Conservation (phyloP, 129 eudicot genomes). For the Chrysanthemum seticuspe region DNA sequence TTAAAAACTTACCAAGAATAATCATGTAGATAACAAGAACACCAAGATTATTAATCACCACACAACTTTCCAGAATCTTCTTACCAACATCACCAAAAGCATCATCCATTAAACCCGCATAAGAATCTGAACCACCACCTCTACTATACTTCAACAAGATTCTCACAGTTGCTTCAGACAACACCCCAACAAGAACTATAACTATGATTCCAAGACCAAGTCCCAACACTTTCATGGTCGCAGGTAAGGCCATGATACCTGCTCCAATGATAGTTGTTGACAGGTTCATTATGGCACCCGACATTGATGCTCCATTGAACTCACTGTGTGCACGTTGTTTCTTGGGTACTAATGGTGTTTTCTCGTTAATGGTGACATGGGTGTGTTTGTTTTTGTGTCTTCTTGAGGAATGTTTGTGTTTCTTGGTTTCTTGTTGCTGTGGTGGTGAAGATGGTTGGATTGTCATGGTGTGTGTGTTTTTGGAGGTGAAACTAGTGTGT, state of each 20-base stretch:
- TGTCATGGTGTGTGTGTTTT: constrained; percentile 33
- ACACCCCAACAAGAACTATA: constrained; percentile 53
- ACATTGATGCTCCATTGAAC: constrained; percentile 64
- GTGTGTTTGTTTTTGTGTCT: constrained; percentile 41
- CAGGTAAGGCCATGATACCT: constrained; percentile 91
- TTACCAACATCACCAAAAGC: constrained; percentile 69
- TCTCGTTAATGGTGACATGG: constrained; percentile 38
- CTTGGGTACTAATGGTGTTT: constrained; percentile 43
- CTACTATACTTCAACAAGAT: constrained; percentile 54
- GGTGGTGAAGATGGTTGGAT: constrained; percentile 17
- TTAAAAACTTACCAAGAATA: constrained; percentile 54
- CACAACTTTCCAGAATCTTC: constrained; percentile 51
- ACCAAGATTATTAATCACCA: constrained; percentile 63
- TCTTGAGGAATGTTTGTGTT: constrained; percentile 47
- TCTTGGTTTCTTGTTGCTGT: constrained; percentile 18
- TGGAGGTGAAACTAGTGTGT: neutral
- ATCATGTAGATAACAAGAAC: constrained; percentile 76
- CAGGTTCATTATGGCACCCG: constrained; percentile 75
- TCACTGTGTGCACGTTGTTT: constrained; percentile 37
- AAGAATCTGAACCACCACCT: constrained; percentile 38
- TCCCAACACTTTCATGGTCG: constrained; percentile 80
- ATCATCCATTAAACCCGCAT: constrained; percentile 66
- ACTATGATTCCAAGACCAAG: constrained; percentile 55
- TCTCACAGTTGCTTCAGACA: constrained; percentile 52
- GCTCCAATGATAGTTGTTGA: constrained; percentile 96